phyloP scores from a whole-genome alignment of 768 basidiomycete genomes.

The Lactarius quietus region DNA sequence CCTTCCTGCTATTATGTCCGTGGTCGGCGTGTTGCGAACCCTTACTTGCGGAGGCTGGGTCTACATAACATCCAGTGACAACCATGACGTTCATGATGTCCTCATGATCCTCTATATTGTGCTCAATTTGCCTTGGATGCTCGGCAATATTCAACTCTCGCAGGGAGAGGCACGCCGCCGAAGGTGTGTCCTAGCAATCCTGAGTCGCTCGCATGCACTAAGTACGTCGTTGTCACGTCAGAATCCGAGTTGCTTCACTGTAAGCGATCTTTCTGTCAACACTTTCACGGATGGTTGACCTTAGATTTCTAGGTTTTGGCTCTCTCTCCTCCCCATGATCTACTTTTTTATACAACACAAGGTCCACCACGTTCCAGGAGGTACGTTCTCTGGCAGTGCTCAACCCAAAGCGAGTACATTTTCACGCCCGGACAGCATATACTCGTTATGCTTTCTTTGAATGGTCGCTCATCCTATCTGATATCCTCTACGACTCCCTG shows the following conservation, averaged over 20 bases:
- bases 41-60: slow-evolving; percentile 90
- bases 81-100: slow-evolving; percentile 81
- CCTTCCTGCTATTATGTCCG: slow-evolving; percentile 47
- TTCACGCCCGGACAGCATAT: slow-evolving; percentile 54
- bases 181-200: slow-evolving; percentile 41
- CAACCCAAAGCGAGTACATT: background rate
- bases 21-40: slow-evolving; percentile 66
- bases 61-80: slow-evolving; percentile 80
- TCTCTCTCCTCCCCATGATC: slow-evolving; percentile 63
- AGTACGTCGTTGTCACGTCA: slow-evolving; percentile 29
- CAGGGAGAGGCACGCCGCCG: slow-evolving; percentile 48
- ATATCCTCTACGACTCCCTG: slow-evolving; percentile 71
- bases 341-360: slow-evolving; percentile 89
- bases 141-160: slow-evolving; percentile 53
- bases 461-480: slow-evolving; percentile 76
- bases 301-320: slow-evolving; percentile 59
- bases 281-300: background rate
- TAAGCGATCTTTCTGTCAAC: slow-evolving; percentile 30
- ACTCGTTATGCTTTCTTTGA: slow-evolving; percentile 84
- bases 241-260: slow-evolving; percentile 52
- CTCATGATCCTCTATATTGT: slow-evolving; percentile 87
- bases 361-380: slow-evolving; percentile 71
- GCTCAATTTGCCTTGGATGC: slow-evolving; percentile 87
- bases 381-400: slow-evolving; percentile 37
- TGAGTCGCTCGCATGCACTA: background rate